Conservation (phyloP, 2,329 filamentous ascomycete species). For the Beauveria scarabaeidicola region DNA sequence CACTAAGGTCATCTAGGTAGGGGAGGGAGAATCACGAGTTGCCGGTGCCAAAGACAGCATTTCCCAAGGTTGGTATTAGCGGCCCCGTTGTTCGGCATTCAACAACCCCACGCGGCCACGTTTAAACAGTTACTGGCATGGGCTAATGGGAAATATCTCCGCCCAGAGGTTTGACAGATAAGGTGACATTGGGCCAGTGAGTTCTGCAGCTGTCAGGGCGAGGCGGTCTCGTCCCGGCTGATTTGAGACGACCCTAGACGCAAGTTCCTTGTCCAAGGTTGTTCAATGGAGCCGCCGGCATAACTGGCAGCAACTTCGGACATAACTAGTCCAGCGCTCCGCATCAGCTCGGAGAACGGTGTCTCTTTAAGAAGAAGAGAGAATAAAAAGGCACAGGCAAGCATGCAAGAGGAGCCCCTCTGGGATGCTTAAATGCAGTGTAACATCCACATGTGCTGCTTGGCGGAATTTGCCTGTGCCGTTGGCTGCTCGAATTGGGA, state of each 20-base stretch:
- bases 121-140: slow-evolving; percentile 1
- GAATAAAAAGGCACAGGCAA: neutral
- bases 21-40: neutral
- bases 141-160: neutral
- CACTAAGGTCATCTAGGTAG: neutral
- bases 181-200: slow-evolving; percentile 1
- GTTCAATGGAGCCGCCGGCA: slow-evolving; percentile 5
- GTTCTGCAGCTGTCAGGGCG: slow-evolving; percentile 4
- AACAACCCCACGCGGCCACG: slow-evolving; percentile 8
- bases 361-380: neutral
- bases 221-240: neutral
- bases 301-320: neutral
- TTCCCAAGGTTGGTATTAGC: neutral
- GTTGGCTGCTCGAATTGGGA: slow-evolving; percentile 3
- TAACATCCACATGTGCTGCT: slow-evolving; percentile 8
- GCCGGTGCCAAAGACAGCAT: neutral
- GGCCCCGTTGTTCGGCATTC: slow-evolving; percentile 7
- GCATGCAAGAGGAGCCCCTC: neutral
- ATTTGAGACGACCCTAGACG: neutral
- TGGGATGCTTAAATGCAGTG: neutral
- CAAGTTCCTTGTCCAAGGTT: neutral
- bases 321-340: slow-evolving; percentile 6
- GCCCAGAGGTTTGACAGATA: neutral
- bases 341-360: slow-evolving; percentile 6
- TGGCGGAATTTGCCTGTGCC: slow-evolving; percentile 1